A percentile compares a stretch with the other conserved stretches of the same genome.
Conservation (phyloP, 306 rosid species). For the Cyamopsis tetragonoloba region DNA sequence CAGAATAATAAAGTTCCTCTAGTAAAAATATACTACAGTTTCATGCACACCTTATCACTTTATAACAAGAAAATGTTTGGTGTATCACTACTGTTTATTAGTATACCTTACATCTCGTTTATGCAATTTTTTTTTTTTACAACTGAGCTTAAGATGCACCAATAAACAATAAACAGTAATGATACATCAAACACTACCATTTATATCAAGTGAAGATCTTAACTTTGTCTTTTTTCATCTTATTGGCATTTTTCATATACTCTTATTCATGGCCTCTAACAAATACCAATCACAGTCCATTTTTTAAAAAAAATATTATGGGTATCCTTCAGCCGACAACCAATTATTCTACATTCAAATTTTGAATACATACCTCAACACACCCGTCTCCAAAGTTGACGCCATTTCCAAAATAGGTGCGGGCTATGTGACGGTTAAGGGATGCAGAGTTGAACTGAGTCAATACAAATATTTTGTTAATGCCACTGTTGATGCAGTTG, state of each 20-base stretch:
- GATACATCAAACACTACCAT: too few species aligned
- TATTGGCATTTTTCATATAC: background rate
- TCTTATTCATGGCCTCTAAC: background rate
- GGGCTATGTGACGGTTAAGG: constrained; percentile 89
- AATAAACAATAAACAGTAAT: too few species aligned
- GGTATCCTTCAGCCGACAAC: too few species aligned
- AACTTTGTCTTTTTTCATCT: background rate
- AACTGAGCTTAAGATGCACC: too few species aligned
- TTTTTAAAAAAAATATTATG: too few species aligned
- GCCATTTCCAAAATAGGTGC: constrained; percentile 82
- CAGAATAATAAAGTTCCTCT: background rate
- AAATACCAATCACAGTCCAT: too few species aligned
- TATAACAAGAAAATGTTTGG: too few species aligned
- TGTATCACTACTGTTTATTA: too few species aligned
- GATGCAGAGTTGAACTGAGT: constrained; percentile 92
- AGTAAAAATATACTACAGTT: background rate
- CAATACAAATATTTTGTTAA: constrained; percentile 71
- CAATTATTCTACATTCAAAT: too few species aligned
- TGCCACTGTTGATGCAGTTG: constrained; percentile 93
- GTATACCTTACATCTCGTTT: too few species aligned
- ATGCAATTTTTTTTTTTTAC: too few species aligned
- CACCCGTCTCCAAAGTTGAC: constrained; percentile 87
- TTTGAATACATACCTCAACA: constrained; percentile 68
- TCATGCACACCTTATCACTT: background rate
- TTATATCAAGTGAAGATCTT: background rate